Evolutionary conservation across 2,329 filamentous ascomycete species (phyloP).

Genomic region (Talaromyces sp.): DNA sequence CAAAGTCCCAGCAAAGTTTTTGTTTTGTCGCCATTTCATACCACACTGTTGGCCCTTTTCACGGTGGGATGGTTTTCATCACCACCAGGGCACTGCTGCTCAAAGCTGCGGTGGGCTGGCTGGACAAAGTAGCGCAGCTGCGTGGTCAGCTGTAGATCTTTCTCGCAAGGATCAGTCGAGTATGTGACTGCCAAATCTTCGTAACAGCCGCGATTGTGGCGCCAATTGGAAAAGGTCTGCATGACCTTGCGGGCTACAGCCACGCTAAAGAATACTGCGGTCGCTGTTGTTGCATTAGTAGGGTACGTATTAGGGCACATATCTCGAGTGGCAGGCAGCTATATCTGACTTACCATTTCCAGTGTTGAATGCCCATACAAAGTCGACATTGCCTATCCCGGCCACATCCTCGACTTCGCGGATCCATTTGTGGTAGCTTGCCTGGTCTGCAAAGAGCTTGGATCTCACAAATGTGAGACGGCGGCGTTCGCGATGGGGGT

Average conservation of each 20-base stretch:
- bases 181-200: slow-evolving; percentile 25
- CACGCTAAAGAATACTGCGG: slow-evolving; percentile 24
- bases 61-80: slow-evolving; percentile 3
- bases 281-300: slow-evolving; percentile 13
- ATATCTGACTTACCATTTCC: slow-evolving; percentile 35
- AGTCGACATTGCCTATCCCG: slow-evolving; percentile 33
- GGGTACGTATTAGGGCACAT: not conserved
- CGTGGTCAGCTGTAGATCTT: slow-evolving; percentile 23
- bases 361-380: slow-evolving; percentile 39
- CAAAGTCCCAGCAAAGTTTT: not conserved
- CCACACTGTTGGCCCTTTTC: not conserved
- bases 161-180: slow-evolving; percentile 33
- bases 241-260: slow-evolving; percentile 24
- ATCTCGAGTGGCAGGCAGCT: not conserved
- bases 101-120: slow-evolving; percentile 6
- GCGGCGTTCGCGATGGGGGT: slow-evolving; percentile 33
- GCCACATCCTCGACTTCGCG: slow-evolving; percentile 30
- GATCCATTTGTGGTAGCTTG: slow-evolving; percentile 31
- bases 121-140: slow-evolving; percentile 10
- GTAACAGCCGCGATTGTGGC: slow-evolving; percentile 20
- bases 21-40: not conserved
- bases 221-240: slow-evolving; percentile 23
- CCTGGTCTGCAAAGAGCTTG: slow-evolving; percentile 31
- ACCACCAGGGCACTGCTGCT: not conserved
- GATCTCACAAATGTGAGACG: slow-evolving; percentile 38